Conservation (phyloP, 768 basidiomycete genomes). For the Boletus reticuloceps region DNA sequence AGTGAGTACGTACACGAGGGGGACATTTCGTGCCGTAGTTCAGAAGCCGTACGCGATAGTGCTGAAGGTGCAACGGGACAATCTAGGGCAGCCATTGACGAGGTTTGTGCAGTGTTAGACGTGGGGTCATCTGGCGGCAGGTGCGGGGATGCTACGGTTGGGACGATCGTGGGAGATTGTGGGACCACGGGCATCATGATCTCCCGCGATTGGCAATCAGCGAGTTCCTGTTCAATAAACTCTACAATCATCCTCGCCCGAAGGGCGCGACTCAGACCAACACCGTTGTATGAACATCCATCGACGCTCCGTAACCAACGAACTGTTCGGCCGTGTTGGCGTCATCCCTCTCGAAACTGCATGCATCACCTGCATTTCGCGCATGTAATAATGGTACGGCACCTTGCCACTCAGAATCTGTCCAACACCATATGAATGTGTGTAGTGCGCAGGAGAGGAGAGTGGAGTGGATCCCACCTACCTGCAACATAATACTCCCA, state of each 20-base stretch:
- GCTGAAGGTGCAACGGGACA: no score
- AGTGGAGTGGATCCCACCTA: neutral
- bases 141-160: neutral
- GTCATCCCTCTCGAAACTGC: constrained; percentile 6
- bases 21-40: no score
- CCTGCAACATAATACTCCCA: constrained; percentile 7
- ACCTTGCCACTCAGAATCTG: constrained; percentile 1
- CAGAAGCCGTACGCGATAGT: no score
- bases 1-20: no score
- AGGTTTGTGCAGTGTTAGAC: constrained; percentile 5
- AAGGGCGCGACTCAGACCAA: constrained; percentile 28
- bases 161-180: neutral
- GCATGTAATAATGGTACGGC: neutral
- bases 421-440: neutral
- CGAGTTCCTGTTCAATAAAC: neutral
- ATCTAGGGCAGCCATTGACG: no score
- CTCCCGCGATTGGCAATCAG: no score
- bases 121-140: constrained; percentile 1
- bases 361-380: constrained; percentile 11
- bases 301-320: constrained; percentile 2
- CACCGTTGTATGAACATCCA: constrained; percentile 15
- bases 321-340: neutral
- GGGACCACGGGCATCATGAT: no score
- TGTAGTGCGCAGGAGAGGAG: neutral
- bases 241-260: constrained; percentile 24